Percentiles rank a stretch among this genome's conserved stretches.
Evolutionary conservation across 257 asterid species (phyloP).

Genomic region (Petrea volubilis): DNA sequence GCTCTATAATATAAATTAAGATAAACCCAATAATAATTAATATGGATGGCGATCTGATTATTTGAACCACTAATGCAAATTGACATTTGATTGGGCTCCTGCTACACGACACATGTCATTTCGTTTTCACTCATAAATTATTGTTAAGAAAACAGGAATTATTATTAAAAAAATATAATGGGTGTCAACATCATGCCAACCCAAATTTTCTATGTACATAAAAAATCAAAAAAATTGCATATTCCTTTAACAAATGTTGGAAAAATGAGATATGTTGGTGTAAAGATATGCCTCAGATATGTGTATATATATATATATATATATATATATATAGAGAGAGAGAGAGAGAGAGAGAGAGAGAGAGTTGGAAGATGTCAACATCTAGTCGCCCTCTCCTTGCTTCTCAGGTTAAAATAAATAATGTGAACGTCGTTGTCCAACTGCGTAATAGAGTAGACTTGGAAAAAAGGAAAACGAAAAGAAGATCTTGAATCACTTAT

Average conservation of each 20-base stretch:
- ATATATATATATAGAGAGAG: no score
- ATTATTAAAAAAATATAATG: background rate
- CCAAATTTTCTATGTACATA: background rate
- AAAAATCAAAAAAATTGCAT: background rate
- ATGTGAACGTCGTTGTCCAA: conserved; percentile 9
- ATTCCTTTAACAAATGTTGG: conserved; percentile 8
- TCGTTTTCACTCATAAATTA: background rate
- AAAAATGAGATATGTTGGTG: background rate
- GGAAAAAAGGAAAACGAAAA: background rate
- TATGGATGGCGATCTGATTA: background rate
- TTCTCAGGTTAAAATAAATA: background rate
- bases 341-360: background rate
- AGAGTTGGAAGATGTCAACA: background rate
- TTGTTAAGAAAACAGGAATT: background rate
- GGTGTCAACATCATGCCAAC: conserved; percentile 19
- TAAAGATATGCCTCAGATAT: no score
- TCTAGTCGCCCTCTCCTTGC: background rate
- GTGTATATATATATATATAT: no score
- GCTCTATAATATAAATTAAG: background rate
- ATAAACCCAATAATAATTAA: background rate
- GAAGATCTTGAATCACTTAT: background rate
- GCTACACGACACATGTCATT: conserved; percentile 2
- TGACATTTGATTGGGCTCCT: background rate
- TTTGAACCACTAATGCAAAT: background rate
- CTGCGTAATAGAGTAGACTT: background rate